Conservation (phyloP, 106 monocot genomes). For the Apostasia ramifera region DNA sequence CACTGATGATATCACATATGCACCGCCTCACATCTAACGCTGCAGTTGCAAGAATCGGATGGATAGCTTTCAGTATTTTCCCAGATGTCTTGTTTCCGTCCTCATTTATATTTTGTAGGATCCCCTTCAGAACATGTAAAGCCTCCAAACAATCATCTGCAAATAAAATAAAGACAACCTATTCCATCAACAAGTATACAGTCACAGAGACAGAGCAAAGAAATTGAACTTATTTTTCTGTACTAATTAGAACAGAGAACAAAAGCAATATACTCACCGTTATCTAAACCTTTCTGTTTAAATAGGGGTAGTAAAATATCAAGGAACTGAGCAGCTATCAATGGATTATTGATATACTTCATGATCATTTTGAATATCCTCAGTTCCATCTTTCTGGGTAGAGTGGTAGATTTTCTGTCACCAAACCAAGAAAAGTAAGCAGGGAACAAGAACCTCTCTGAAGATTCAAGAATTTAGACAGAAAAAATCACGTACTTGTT, state of each 20-base stretch:
- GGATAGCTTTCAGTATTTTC: constrained; percentile 49
- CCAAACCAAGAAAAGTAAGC: constrained; percentile 10
- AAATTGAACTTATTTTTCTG: too few species aligned
- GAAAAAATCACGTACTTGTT: too few species aligned
- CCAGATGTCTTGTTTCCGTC: constrained; percentile 7
- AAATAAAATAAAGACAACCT: constrained; percentile 11
- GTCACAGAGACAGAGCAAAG: too few species aligned
- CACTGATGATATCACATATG: constrained; percentile 64
- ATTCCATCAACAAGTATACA: neutral
- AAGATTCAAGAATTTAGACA: too few species aligned
- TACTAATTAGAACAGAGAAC: neutral
- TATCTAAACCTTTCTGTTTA: constrained; percentile 45
- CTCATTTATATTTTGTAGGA: constrained; percentile 34
- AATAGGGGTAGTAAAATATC: constrained; percentile 67
- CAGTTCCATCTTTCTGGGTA: constrained; percentile 42
- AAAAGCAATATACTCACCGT: constrained; percentile 30
- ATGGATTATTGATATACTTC: constrained; percentile 47
- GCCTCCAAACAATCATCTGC: constrained; percentile 78
- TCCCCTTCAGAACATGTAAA: constrained; percentile 51
- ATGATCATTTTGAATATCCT: constrained; percentile 65
- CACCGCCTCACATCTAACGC: constrained; percentile 31
- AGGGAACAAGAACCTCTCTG: neutral
- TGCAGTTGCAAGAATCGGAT: constrained; percentile 52
- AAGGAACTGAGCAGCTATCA: constrained; percentile 42
- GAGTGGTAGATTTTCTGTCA: constrained; percentile 45